These are phyloP conservation scores for Salix exigua DNA, from an alignment of 345 rosid species.

Conservation along the genomic window DNA sequence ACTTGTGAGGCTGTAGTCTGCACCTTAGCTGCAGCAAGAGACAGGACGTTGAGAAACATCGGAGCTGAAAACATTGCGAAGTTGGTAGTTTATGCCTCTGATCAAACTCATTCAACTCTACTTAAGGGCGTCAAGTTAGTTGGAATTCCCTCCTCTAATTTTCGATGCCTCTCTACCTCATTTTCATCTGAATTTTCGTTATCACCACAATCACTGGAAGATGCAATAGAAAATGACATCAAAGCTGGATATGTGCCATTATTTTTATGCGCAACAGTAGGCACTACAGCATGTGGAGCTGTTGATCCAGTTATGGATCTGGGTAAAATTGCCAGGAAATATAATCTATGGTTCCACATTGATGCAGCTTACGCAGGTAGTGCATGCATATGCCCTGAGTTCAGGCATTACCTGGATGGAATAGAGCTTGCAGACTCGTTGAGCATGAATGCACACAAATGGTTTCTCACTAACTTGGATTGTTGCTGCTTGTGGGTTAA, in stretches of 20 bases:
- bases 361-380: slow-evolving; percentile 34
- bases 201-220: slow-evolving; percentile 6
- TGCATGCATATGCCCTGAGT: slow-evolving; percentile 34
- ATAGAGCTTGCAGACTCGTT: slow-evolving; percentile 21
- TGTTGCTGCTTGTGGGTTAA: slow-evolving; percentile 27
- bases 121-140: too few species aligned
- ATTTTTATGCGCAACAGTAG: too few species aligned
- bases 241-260: too few species aligned
- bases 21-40: too few species aligned
- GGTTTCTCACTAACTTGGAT: slow-evolving; percentile 24
- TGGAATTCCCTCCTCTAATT: background rate
- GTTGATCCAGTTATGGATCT: too few species aligned
- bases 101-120: too few species aligned
- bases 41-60: too few species aligned
- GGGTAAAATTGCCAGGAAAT: background rate
- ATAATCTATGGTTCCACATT: slow-evolving; percentile 33
- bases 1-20: too few species aligned
- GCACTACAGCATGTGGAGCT: too few species aligned
- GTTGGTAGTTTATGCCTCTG: too few species aligned
- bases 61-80: too few species aligned
- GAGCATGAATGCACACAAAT: slow-evolving; percentile 23
- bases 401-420: slow-evolving; percentile 21
- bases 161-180: slow-evolving; percentile 21
- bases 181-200: slow-evolving; percentile 21
- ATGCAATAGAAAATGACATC: slow-evolving; percentile 4